Evolutionary conservation across 176 grass and related monocot genomes (phyloP), one percentile per base, ranked within the genome.

Genomic region (Oryza australiensis): DNA sequence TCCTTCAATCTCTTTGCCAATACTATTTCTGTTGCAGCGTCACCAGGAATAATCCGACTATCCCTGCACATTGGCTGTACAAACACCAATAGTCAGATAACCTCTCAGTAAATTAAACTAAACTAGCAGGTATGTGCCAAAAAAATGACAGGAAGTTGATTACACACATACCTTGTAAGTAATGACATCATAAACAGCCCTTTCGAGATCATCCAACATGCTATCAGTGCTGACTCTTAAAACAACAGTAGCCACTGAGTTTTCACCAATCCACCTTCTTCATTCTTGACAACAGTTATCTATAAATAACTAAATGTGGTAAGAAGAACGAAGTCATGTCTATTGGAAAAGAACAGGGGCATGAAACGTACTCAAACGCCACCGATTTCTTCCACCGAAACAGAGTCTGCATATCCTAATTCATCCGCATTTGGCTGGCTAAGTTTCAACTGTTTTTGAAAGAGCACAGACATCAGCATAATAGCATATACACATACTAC

Each of bases 121-220:
- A 45, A 28, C 1, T 18, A 76, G 24, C 38, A 35, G 2, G 7
- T 5, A 27, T 28, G 12, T 48, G 30, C 22, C 48, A 72, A 69
- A 74, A 49, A 27, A 72, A 65, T 7, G 14, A 14, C 74, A 60
- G 20, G 33, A 46, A 20, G 59, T 4, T 30, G 24, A 12, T 70
- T 68, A 20, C 5, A 68, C 14, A 35, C 37, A 89, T 51, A 95
- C 93, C 93, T 99, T 99, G 82, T 91, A 99, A 18, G 91, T 91
- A 84, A 95, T 95, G 73, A 95, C 87, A 63, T 99, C 96, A 85
- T 99, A 93, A 51, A 95, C 91, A 75, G 91, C 96, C 88, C 93
- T 95, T 89, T 91, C 96, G 13, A 93, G 93, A 83, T 99, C 89
- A 88, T 99, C 93, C 69, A 99, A 68, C 76, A 99, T 95, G 77